Conservation (phyloP, 73 alveolate species). For the Tetrahymena thermophila region DNA sequence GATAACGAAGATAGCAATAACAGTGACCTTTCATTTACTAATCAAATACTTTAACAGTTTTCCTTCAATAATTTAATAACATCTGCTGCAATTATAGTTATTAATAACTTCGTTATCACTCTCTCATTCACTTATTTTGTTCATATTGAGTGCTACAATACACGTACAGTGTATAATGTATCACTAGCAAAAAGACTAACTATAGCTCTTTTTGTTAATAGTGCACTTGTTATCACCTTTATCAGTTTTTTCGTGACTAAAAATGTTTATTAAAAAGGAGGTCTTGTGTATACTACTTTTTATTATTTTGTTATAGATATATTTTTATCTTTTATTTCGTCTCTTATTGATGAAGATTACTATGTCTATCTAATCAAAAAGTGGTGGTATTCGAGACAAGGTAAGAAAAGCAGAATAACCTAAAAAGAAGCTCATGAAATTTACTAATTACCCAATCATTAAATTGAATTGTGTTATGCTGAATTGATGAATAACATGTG, state of each 20-base stretch:
- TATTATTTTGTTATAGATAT: slow-evolving; percentile 13
- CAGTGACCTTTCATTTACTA: not conserved
- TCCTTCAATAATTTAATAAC: not conserved
- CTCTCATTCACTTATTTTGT: slow-evolving; percentile 2
- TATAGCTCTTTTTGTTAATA: slow-evolving; percentile 23
- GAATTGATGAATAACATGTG: slow-evolving; percentile 18
- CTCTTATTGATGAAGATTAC: not conserved
- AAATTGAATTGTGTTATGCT: slow-evolving; percentile 23
- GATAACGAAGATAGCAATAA: not conserved
- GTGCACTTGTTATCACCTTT: not conserved
- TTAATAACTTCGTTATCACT: slow-evolving; percentile 19
- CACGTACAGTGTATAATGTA: slow-evolving; percentile 25
- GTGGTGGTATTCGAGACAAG: not conserved
- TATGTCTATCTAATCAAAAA: not conserved
- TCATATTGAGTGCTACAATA: slow-evolving; percentile 17
- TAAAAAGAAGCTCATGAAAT: slow-evolving; percentile 4
- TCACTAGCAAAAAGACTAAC: slow-evolving; percentile 14
- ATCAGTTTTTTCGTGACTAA: not conserved
- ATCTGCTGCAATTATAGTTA: slow-evolving; percentile 16
- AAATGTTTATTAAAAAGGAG: slow-evolving; percentile 5
- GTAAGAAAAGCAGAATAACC: not conserved
- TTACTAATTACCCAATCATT: slow-evolving; percentile 11
- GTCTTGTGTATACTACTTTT: slow-evolving; percentile 5
- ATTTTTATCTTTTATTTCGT: not conserved
- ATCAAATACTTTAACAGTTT: not conserved